These are phyloP conservation scores for Paecilomyces sp. DNA, from an alignment of 2,329 filamentous ascomycete species.

Conservation along the genomic window DNA sequence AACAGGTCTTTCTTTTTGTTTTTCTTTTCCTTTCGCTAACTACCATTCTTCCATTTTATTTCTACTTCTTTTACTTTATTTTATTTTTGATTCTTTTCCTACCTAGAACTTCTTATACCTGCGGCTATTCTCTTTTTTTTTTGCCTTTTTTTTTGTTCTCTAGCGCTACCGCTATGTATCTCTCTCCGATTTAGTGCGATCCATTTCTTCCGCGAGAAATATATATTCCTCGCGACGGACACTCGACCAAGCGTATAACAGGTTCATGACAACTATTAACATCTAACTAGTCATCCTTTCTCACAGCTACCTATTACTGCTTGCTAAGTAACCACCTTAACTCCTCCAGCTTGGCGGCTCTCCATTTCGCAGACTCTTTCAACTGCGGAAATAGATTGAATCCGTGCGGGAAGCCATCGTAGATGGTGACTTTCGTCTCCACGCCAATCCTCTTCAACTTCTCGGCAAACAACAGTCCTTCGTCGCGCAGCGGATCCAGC, in stretches of 20 bases:
- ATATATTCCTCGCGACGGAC: too few species aligned
- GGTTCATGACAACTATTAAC: neutral
- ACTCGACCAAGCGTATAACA: neutral
- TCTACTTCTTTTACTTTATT: neutral
- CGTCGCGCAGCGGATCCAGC: neutral
- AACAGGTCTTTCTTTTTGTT: neutral
- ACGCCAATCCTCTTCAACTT: neutral
- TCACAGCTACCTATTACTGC: neutral
- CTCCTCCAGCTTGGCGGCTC: neutral
- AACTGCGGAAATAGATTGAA: constrained; percentile 1
- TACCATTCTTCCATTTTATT: neutral
- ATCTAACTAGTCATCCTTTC: neutral
- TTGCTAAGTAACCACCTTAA: neutral
- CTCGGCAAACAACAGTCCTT: neutral
- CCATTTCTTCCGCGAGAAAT: neutral
- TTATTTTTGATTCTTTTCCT: neutral
- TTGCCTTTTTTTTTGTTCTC: too few species aligned
- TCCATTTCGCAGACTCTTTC: neutral
- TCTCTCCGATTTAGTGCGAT: too few species aligned
- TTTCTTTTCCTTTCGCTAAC: neutral
- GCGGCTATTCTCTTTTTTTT: too few species aligned
- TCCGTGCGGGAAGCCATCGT: neutral
- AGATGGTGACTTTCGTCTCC: neutral
- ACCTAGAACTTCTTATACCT: too few species aligned
- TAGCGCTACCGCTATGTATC: too few species aligned